These are phyloP conservation scores for Mortierella sp. DNA, from an alignment of 371 early-diverging fungal species.

Conservation along the genomic window DNA sequence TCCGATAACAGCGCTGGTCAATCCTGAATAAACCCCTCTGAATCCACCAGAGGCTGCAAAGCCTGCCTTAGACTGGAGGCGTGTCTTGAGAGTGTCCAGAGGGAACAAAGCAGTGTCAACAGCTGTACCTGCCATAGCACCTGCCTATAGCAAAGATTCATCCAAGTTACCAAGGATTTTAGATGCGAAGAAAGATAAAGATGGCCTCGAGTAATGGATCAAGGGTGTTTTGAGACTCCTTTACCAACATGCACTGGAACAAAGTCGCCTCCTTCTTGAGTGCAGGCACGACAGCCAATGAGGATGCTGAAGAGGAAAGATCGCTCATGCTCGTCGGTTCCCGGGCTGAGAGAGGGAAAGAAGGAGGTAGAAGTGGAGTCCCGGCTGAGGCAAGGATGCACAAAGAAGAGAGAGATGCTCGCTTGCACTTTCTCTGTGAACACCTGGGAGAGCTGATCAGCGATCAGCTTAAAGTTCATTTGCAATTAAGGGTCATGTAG, in stretches of 20 bases:
- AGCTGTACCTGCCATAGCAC: conserved; percentile 83
- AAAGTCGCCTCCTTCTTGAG: conserved; percentile 25
- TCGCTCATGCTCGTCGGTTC: conserved; percentile 35
- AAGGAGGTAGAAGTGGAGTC: not conserved
- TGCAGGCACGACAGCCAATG: conserved; percentile 28
- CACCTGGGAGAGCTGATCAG: no score
- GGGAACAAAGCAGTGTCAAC: conserved; percentile 93
- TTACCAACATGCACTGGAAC: conserved; percentile 52
- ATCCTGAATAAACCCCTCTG: conserved; percentile 89
- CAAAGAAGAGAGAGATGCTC: no score
- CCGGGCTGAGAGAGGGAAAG: conserved; percentile 8
- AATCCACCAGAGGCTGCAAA: conserved; percentile 93
- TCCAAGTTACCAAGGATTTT: not conserved
- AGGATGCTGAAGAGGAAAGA: conserved; percentile 31
- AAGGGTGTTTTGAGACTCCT: conserved; percentile 3
- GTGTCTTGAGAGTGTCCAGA: conserved; percentile 94
- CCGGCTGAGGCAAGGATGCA: no score
- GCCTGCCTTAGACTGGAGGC: conserved; percentile 88
- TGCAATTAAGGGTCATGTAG: not conserved
- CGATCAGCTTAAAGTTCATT: not conserved
- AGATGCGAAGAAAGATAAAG: not conserved
- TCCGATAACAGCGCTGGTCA: conserved; percentile 92
- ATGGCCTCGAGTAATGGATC: not conserved
- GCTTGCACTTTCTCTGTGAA: no score
- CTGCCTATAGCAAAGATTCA: conserved; percentile 61